Evolutionary conservation across 495 filamentous ascomycete species (phyloP), one percentile per base, ranked within the genome.

Genomic region (Neohortaea acidophila): DNA sequence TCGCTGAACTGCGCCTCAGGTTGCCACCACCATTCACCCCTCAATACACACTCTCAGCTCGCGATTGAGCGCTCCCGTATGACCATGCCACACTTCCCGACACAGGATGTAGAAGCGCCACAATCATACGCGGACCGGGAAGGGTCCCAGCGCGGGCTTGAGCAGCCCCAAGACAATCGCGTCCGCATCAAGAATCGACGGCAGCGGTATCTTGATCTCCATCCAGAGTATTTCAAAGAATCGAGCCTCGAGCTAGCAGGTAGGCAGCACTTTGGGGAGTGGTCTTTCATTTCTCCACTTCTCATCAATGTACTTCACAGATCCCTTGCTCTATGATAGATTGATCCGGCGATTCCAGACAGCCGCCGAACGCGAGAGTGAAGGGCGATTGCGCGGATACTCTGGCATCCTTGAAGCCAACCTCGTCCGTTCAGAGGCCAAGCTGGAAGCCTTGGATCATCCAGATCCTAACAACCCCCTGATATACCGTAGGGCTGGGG

Each of bases 271-370:
- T 35, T 4, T n/a, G n/a, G n/a, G n/a, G n/a, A n/a, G 13, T 18
- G 9, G 6, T 24, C 5, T 34, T 20, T 29, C 21, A 4, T 33
- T 20, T 12, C 19, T n/a, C n/a, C 11, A 30, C 18, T 43, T 18
- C 24, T 17, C 20, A 23, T 28, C 38, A 35, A 38, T 28, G 39
- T 43, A 26, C 40, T 36, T 45, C 45, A 34, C 60, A 79, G 81
- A 85, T 56, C 81, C 82, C 0, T 62, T 86, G 17, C 67, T 84
- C 29, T 85, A 91, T 61, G 81, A 87, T 53, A 70, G 72, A 38
- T 64, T 85, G 11, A 72, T 91, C 49, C 75, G 80, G 30, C 77
- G 76, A 44, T 86, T 85, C 57, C 81, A 83, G 37, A 73, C 73
- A 2, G 54, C 77, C 11, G 64, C 67, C 11, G 82, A 91, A 59